These are phyloP conservation scores for Amaranthus cruentus DNA, from an alignment of 148 eudicot species.

Conservation along the genomic window DNA sequence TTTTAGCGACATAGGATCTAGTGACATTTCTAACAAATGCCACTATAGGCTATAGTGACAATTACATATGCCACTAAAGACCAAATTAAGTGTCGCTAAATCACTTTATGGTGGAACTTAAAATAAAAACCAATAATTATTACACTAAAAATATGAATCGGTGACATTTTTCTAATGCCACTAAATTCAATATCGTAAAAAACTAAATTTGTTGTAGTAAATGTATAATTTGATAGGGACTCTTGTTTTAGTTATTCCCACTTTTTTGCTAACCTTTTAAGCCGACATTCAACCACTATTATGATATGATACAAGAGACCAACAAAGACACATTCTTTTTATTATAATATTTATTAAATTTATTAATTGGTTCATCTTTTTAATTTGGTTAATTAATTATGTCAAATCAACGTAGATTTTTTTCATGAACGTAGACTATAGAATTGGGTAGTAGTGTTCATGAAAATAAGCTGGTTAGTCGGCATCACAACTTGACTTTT, in stretches of 20 bases:
- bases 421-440: neutral
- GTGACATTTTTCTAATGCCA: too few relatives aligned
- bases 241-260: neutral
- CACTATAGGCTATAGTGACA: too few relatives aligned
- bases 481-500: neutral
- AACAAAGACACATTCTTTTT: conserved; percentile 16
- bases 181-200: too few relatives aligned
- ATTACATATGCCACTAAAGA: too few relatives aligned
- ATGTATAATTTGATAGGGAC: neutral
- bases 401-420: conserved; percentile 22
- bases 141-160: too few relatives aligned
- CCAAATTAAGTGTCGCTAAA: too few relatives aligned
- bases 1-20: too few relatives aligned
- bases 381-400: neutral
- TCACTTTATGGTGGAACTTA: too few relatives aligned
- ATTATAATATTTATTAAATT: neutral
- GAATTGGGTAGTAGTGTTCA: neutral
- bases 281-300: conserved; percentile 29
- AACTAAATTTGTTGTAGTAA: too few relatives aligned
- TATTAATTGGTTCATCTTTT: neutral
- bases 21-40: too few relatives aligned
- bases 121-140: too few relatives aligned
- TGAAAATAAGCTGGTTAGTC: conserved; percentile 2
- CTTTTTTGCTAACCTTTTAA: conserved; percentile 3
- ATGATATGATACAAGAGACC: conserved; percentile 18